A percentile compares a stretch with the other conserved stretches of the same genome.
phyloP scores from a whole-genome alignment of 2,329 filamentous ascomycete species.

The Nemania sp. region DNA sequence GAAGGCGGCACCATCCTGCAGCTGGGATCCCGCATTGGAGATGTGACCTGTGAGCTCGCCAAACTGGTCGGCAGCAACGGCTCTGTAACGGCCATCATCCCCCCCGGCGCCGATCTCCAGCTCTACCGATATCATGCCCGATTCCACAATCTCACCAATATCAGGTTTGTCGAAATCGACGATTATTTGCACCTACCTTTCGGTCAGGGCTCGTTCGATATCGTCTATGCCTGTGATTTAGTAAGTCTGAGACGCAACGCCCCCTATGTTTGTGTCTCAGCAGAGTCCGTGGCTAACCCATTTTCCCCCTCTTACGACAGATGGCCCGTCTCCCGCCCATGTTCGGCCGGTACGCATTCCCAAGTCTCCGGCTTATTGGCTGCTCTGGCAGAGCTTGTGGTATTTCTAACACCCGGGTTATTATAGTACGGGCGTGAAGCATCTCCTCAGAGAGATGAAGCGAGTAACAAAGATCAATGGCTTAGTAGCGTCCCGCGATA shows the following conservation, averaged over 20 bases:
- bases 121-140: too few species aligned
- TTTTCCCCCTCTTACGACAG: neutral
- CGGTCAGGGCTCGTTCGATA: neutral
- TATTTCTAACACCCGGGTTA: neutral
- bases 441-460: conserved; percentile 5
- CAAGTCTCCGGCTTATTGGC: neutral
- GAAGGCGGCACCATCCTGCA: too few species aligned
- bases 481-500: neutral
- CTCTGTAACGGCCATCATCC: too few species aligned
- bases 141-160: neutral
- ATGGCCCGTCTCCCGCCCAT: neutral
- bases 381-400: too few species aligned
- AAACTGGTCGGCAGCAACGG: neutral
- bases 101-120: too few species aligned
- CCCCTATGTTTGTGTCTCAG: too few species aligned
- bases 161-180: neutral
- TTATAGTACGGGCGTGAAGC: neutral
- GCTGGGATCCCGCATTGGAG: conserved; percentile 3
- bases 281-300: neutral
- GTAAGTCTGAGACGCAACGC: neutral
- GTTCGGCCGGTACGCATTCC: neutral
- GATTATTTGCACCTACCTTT: neutral
- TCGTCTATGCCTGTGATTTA: conserved; percentile 7
- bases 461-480: conserved; percentile 7
- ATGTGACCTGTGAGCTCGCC: neutral